Conservation (phyloP, 495 filamentous ascomycete genomes). For the Glutinoglossum americanum region DNA sequence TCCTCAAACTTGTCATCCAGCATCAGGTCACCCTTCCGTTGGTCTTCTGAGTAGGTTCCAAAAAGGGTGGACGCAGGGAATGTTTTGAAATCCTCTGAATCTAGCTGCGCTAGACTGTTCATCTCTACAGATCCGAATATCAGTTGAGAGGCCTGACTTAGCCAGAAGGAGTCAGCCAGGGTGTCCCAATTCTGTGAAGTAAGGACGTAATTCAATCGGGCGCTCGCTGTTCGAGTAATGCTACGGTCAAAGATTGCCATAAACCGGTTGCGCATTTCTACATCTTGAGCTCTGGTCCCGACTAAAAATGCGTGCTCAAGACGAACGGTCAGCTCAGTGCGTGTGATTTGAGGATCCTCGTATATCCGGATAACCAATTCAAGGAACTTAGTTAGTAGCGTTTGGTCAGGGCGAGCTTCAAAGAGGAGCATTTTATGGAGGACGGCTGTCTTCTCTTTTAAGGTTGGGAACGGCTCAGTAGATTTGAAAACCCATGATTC, state of each 20-base stretch:
- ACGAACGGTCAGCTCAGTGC: conserved; percentile 85
- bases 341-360: conserved; percentile 82
- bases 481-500: conserved; percentile 88
- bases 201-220: conserved; percentile 69
- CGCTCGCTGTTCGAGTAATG: conserved; percentile 66
- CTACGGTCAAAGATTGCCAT: conserved; percentile 85
- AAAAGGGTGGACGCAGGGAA: conserved; percentile 50
- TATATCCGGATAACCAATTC: conserved; percentile 94
- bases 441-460: conserved; percentile 96
- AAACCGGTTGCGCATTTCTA: conserved; percentile 93
- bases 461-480: conserved; percentile 76
- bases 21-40: conserved; percentile 47
- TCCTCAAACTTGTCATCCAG: conserved; percentile 61
- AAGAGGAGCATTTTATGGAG: conserved; percentile 94
- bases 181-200: conserved; percentile 95
- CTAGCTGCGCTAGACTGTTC: conserved; percentile 49
- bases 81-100: conserved; percentile 62
- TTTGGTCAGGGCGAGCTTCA: conserved; percentile 58
- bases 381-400: conserved; percentile 75
- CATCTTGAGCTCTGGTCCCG: conserved; percentile 78
- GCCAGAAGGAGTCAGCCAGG: conserved; percentile 83
- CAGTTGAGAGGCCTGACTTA: conserved; percentile 80
- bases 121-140: conserved; percentile 79
- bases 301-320: conserved; percentile 97
- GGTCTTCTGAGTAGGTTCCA: conserved; percentile 45